Evolutionary conservation across 2,329 filamentous ascomycete species (phyloP).

Genomic region (Amphichorda felina): DNA sequence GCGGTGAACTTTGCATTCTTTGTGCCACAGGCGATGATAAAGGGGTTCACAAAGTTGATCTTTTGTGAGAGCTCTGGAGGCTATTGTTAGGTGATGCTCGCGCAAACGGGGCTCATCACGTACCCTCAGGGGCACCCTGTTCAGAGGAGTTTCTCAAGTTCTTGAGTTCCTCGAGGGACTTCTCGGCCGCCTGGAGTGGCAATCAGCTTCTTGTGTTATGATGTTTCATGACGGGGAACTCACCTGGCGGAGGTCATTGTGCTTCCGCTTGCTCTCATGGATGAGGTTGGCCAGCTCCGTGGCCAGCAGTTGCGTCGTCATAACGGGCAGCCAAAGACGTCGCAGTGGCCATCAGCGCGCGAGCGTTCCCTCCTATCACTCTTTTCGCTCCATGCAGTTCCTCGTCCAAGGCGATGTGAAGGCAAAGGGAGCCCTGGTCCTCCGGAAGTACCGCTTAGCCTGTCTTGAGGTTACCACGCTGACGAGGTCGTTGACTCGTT

Average conservation of each 20-base stretch:
- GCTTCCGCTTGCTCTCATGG: conserved; percentile 91
- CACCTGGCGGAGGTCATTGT: conserved; percentile 80
- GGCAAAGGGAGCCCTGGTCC: no score
- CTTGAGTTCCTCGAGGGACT: conserved; percentile 83
- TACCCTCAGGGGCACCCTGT: conserved; percentile 25
- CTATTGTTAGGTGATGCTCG: conserved; percentile 5
- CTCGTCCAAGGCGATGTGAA: no score
- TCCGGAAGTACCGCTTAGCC: no score
- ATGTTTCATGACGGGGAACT: conserved; percentile 5
- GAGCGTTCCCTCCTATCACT: no score
- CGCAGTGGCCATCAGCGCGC: no score
- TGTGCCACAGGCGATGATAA: conserved; percentile 83
- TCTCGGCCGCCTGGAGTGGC: conserved; percentile 65
- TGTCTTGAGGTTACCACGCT: no score
- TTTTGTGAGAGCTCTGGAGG: conserved; percentile 66
- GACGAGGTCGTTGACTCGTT: no score
- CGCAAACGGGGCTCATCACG: conserved; percentile 1
- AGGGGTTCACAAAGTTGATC: conserved; percentile 80
- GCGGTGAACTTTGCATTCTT: conserved; percentile 83
- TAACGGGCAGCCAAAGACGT: conserved; percentile 29
- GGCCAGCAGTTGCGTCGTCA: conserved; percentile 84
- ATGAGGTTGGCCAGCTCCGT: conserved; percentile 84
- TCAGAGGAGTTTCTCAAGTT: conserved; percentile 20
- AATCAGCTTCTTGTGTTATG: not conserved
- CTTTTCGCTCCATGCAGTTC: no score